phyloP scores from a whole-genome alignment of 2,329 filamentous ascomycete genomes.

The Colletotrichum truncatum region DNA sequence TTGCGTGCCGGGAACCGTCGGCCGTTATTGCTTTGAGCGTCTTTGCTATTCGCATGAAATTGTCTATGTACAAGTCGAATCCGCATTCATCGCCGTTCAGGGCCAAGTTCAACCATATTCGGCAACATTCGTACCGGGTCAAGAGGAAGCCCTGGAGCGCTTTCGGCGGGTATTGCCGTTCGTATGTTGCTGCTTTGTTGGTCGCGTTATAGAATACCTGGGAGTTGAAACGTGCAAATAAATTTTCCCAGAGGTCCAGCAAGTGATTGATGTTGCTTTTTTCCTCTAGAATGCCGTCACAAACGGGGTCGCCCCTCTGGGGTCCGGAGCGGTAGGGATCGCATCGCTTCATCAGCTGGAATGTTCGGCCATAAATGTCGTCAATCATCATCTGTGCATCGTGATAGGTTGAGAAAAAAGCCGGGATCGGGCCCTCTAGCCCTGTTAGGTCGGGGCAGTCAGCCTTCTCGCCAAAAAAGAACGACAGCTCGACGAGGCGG shows the following conservation, averaged over 20 bases:
- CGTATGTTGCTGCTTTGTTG: slow-evolving; percentile 29
- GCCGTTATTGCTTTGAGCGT: not conserved
- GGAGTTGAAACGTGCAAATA: slow-evolving; percentile 40
- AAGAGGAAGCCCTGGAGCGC: slow-evolving; percentile 6
- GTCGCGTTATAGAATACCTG: slow-evolving; percentile 42
- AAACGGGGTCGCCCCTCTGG: not conserved
- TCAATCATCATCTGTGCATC: slow-evolving; percentile 45
- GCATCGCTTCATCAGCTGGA: slow-evolving; percentile 40
- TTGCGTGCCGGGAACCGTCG: not conserved
- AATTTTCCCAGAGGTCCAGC: not conserved
- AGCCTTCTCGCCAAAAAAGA: slow-evolving; percentile 22
- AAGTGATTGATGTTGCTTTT: slow-evolving; percentile 3
- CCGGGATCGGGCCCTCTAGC: slow-evolving; percentile 5
- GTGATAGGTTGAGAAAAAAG: slow-evolving; percentile 26
- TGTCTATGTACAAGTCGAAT: slow-evolving; percentile 9
- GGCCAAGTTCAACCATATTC: slow-evolving; percentile 36
- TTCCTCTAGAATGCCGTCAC: not conserved
- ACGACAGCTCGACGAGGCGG: slow-evolving; percentile 7
- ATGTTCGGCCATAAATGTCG: slow-evolving; percentile 36
- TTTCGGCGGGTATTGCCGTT: not conserved
- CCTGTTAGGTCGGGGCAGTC: slow-evolving; percentile 32
- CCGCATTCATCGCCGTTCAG: slow-evolving; percentile 40
- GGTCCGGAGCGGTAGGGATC: slow-evolving; percentile 38
- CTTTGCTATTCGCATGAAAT: slow-evolving; percentile 5
- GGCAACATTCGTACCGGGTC: slow-evolving; percentile 25